These are phyloP conservation scores for Metschnikowia gelsemii DNA, from an alignment of 805 yeast species.

Conservation along the genomic window DNA sequence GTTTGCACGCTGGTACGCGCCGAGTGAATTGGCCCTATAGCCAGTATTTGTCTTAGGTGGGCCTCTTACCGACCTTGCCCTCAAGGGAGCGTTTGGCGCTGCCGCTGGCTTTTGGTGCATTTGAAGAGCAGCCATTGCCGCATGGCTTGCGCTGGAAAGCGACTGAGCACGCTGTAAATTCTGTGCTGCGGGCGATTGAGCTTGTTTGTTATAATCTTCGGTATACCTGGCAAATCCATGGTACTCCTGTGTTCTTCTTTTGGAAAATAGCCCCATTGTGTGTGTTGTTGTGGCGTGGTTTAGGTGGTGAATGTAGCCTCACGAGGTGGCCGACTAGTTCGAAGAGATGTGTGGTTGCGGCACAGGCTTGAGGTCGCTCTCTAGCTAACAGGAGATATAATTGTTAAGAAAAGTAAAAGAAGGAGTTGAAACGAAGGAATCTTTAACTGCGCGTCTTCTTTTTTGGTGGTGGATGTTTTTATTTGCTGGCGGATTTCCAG, in stretches of 20 bases:
- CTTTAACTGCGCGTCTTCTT: too few relatives aligned
- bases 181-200: constrained; percentile 16
- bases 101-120: constrained; percentile 26
- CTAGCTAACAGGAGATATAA: too few relatives aligned
- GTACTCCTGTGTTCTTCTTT: constrained; percentile 16
- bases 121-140: constrained; percentile 42
- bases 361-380: too few relatives aligned
- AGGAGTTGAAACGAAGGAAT: too few relatives aligned
- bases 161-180: constrained; percentile 27
- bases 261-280: constrained; percentile 14
- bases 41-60: not conserved
- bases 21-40: constrained; percentile 23
- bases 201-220: constrained; percentile 26
- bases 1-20: constrained; percentile 25
- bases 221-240: constrained; percentile 39
- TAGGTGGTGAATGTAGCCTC: not conserved
- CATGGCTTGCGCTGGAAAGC: constrained; percentile 38
- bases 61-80: too few relatives aligned
- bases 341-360: too few relatives aligned
- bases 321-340: too few relatives aligned
- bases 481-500: too few relatives aligned
- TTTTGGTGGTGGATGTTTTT: too few relatives aligned
- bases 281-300: not conserved
- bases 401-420: too few relatives aligned
- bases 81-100: too few relatives aligned